Conservation (phyloP, 2,329 filamentous ascomycete genomes). For the Claviceps fusiformis region DNA sequence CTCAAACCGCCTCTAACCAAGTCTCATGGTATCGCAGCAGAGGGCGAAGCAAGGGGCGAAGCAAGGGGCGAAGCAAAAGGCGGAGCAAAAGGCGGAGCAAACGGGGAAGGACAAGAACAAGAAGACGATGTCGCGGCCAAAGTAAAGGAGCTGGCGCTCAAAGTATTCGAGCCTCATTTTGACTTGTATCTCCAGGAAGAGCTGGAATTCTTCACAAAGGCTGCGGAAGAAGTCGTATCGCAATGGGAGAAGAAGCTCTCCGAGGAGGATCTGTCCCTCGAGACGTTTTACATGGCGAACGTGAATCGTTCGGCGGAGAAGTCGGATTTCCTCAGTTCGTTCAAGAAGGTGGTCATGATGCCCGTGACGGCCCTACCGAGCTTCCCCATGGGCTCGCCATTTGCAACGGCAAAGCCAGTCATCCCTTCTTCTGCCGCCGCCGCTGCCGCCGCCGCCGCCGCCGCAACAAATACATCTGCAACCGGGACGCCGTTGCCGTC, state of each 20-base stretch:
- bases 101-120: slow-evolving; percentile 36
- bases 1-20: slow-evolving; percentile 44
- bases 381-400: slow-evolving; percentile 46
- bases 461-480: slow-evolving; percentile 15
- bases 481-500: slow-evolving; percentile 20
- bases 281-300: slow-evolving; percentile 93
- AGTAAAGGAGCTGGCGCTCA: slow-evolving; percentile 52
- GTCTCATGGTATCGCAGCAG: background rate
- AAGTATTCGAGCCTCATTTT: slow-evolving; percentile 82
- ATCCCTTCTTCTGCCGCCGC: slow-evolving; percentile 2
- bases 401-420: slow-evolving; percentile 29
- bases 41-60: slow-evolving; percentile 16
- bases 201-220: slow-evolving; percentile 66
- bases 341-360: slow-evolving; percentile 99
- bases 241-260: slow-evolving; percentile 86
- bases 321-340: slow-evolving; percentile 87
- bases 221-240: slow-evolving; percentile 62
- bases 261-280: slow-evolving; percentile 78
- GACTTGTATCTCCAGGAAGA: slow-evolving; percentile 89
- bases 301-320: slow-evolving; percentile 92
- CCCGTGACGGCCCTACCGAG: slow-evolving; percentile 80
- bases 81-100: background rate
- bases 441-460: background rate
- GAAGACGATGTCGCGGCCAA: slow-evolving; percentile 48
- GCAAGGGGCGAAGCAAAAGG: background rate